Evolutionary conservation across 169 alveolate genomes (phyloP), one percentile per base, ranked within the genome.

Genomic region (Eimeria nieschulzi): DNA sequence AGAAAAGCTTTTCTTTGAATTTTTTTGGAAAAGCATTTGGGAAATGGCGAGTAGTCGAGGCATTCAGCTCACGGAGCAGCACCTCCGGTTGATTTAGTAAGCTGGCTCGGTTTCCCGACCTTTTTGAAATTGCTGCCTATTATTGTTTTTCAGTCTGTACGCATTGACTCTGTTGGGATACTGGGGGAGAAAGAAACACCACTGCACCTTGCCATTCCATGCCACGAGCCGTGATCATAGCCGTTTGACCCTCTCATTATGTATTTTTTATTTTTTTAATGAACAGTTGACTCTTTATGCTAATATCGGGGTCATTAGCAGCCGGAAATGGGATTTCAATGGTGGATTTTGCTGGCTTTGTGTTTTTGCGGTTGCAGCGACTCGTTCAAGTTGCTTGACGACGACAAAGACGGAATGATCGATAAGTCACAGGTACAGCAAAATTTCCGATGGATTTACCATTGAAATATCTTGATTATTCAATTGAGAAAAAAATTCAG

Each of bases 341-440:
- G 46, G 46, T 33, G 46, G 46, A 2, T 17, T 59, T 59, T 59
- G 13, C 19, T 59, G 21, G 0, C 19, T 59, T 59, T 59, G 66
- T 5, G 21, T 5, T 59, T 59, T 59, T 59, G 19, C 19, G 13
- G 66, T 72, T 39, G 55, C 59, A 79, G 87, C 73, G 87, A 79
- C 23, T 39, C 46, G 5, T 79, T 79, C 21, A 25, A 56, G 9
- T 73, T 79, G 9, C 73, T 79, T 7, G 87, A 79, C 59, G 87
- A 79, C 10, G 54, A 79, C 87, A 55, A 63, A 7, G 87, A 79
- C 25, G 87, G 87, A n/a, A 17, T 7, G 55, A 79, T 79, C 21
- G 87, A 79, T 56, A 61, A 79, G 19, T 10, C 12, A 21, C 87
- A 79, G 73, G 87, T 79, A n/a, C 73, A 73, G 33, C 23, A 12